Base-by-base conservation (phyloP, 2,329 filamentous ascomycete genomes). In the Amauroascus niger region DNA sequence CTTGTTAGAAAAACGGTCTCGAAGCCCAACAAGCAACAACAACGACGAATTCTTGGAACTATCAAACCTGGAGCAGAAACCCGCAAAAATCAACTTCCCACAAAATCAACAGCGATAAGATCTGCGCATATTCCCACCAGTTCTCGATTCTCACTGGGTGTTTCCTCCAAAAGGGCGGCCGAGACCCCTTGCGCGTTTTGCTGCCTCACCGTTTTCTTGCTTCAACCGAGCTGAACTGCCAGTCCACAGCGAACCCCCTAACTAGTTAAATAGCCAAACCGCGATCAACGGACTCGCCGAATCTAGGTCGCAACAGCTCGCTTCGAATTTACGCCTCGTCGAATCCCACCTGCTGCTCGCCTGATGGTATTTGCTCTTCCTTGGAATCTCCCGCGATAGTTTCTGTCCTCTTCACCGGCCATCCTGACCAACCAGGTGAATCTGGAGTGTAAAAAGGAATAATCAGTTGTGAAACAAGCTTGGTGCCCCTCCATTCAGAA, bases 281-380 rank as follows among this genome's bases (percentile, higher is more conserved):
- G 48, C 39, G 33, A 49, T 49, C 37, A n/a, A 49, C 47, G 49
- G 40, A 24, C 39, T 52, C 49, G 40, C 49, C 49, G 30, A 45
- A 45, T 37, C 40, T 52, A 45, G 40, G 40, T 52, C 49, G 41
- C 49, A 45, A 30, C 49, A 18, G 18, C 9, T 49, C 32, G 16
- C 22, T n/a, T 37, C 46, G 32, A 24, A 32, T 18, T 45, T 16
- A 6, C 33, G 30, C 39, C 49, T 32, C 16, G 3, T 24, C 32
- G 32, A 45, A 52, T 20, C 5, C 40, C 33, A 28, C n/a, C n/a
- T 35, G 5, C 39, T 16, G 14, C 47, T 49, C 11, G 33, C 47
- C 37, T 41, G 33, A 28, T 32, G 20, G 30, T 40, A n/a, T 41
- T 18, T 20, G 24, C 41, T 13, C 14, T 30, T 18, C 18, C 11